Evolutionary conservation across 2,329 filamentous ascomycete species (phyloP).

Genomic region (Fusarium sp.): DNA sequence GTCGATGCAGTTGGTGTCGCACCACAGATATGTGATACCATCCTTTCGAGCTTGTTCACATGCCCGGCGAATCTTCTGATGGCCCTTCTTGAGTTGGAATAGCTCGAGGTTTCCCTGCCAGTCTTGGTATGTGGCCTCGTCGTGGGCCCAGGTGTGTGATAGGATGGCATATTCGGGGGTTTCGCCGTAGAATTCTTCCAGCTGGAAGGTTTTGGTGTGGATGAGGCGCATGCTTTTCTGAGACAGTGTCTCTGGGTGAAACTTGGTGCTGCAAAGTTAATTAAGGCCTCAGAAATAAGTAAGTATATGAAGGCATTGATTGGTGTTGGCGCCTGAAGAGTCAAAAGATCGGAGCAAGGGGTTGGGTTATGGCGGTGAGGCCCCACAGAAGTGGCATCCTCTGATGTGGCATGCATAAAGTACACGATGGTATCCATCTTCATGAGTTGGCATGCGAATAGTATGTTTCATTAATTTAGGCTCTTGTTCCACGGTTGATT

Average conservation of each 20-base stretch:
- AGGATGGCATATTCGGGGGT: conserved; percentile 52
- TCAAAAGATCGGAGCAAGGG: background rate
- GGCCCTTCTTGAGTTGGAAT: conserved; percentile 29
- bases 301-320: background rate
- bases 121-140: conserved; percentile 49
- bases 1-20: conserved; percentile 39
- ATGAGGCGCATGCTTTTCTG: conserved; percentile 48
- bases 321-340: conserved; percentile 13
- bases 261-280: background rate
- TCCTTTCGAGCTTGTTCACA: conserved; percentile 34
- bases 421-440: background rate
- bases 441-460: background rate
- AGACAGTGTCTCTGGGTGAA: background rate
- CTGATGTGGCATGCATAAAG: conserved; percentile 36
- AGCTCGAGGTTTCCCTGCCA: conserved; percentile 34
- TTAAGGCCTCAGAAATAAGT: background rate
- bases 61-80: conserved; percentile 30
- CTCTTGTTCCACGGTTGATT: background rate
- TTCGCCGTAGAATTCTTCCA: conserved; percentile 46
- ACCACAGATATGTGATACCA: conserved; percentile 31
- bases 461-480: background rate
- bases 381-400: conserved; percentile 31
- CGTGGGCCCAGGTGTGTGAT: conserved; percentile 52
- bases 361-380: conserved; percentile 33
- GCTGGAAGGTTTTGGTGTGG: conserved; percentile 38